Percentiles rank a stretch among this genome's conserved stretches.
Conservation (phyloP, 257 asterid genomes). For the Dorcoceras hygrometricum region DNA sequence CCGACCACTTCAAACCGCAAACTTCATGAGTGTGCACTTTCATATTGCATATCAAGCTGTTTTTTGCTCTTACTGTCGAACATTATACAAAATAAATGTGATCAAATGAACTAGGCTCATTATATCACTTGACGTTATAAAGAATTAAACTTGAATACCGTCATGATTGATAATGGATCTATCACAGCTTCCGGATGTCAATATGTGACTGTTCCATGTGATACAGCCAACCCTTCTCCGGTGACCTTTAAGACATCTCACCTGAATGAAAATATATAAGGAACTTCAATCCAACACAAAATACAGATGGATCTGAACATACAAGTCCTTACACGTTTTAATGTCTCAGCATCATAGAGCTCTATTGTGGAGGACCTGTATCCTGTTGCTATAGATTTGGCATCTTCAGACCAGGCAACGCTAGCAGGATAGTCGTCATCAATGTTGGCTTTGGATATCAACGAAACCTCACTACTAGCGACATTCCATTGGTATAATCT, state of each 20-base stretch:
- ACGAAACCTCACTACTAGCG: conserved; percentile 17
- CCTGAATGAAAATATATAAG: conserved; percentile 26
- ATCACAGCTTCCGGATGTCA: conserved; percentile 68
- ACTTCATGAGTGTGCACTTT: conserved; percentile 49
- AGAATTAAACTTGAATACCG: conserved; percentile 36
- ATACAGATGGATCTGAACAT: not conserved
- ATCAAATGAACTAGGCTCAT: not conserved
- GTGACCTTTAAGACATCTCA: conserved; percentile 55
- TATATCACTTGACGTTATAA: not conserved
- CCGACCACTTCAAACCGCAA: conserved; percentile 77
- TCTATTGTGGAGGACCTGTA: conserved; percentile 36
- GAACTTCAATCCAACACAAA: not conserved
- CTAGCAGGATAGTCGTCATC: conserved; percentile 48
- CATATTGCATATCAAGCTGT: conserved; percentile 32
- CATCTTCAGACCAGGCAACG: conserved; percentile 72
- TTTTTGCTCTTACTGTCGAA: conserved; percentile 57
- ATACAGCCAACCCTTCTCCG: conserved; percentile 46
- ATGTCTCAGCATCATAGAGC: conserved; percentile 62
- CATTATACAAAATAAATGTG: not conserved
- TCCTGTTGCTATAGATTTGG: conserved; percentile 52
- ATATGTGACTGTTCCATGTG: conserved; percentile 59
- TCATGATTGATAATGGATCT: conserved; percentile 64
- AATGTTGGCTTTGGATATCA: conserved; percentile 26
- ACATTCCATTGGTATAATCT: conserved; percentile 50
- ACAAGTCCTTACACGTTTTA: conserved; percentile 44